Percentiles rank a stretch among this genome's conserved stretches.
Conservation (phyloP, 306 rosid genomes). For the Fragaria nilgerrensis region DNA sequence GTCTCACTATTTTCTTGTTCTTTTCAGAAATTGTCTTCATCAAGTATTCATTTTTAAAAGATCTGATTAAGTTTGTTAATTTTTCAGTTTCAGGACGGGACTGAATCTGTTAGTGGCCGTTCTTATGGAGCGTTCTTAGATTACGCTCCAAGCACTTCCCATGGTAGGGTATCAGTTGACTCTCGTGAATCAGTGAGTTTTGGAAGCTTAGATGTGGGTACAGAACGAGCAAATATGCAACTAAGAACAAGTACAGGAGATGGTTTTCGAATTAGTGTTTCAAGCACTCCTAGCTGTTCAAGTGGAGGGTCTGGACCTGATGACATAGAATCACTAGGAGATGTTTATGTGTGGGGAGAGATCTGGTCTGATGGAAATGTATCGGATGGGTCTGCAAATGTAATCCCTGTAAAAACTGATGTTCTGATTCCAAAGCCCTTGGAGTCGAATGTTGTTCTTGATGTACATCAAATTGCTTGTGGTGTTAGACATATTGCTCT, state of each 20-base stretch:
- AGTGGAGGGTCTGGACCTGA: slow-evolving; percentile 81
- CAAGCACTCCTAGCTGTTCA: slow-evolving; percentile 69
- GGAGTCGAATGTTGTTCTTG: slow-evolving; percentile 86
- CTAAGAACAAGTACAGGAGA: slow-evolving; percentile 69
- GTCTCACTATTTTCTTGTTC: not conserved
- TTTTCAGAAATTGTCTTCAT: not conserved
- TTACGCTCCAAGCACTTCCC: slow-evolving; percentile 40
- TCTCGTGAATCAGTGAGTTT: slow-evolving; percentile 43
- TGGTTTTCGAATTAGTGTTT: slow-evolving; percentile 78
- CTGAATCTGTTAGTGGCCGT: slow-evolving; percentile 38
- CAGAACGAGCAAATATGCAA: slow-evolving; percentile 68
- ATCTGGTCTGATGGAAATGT: slow-evolving; percentile 62
- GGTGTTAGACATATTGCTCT: slow-evolving; percentile 80
- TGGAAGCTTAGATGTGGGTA: slow-evolving; percentile 61
- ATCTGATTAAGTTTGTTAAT: slow-evolving; percentile 19
- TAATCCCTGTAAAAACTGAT: slow-evolving; percentile 46
- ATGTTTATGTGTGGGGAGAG: slow-evolving; percentile 91
- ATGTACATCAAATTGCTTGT: slow-evolving; percentile 76
- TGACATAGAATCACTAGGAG: slow-evolving; percentile 95
- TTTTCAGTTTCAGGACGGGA: slow-evolving; percentile 46
- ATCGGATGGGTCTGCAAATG: slow-evolving; percentile 52
- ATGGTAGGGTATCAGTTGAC: slow-evolving; percentile 54
- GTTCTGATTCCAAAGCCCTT: slow-evolving; percentile 71
- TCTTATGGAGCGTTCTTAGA: slow-evolving; percentile 57
- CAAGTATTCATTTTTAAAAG: slow-evolving; percentile 7